phyloP scores from a whole-genome alignment of 1,284 basidiomycete genomes.

The Rhodotorula sp. region DNA sequence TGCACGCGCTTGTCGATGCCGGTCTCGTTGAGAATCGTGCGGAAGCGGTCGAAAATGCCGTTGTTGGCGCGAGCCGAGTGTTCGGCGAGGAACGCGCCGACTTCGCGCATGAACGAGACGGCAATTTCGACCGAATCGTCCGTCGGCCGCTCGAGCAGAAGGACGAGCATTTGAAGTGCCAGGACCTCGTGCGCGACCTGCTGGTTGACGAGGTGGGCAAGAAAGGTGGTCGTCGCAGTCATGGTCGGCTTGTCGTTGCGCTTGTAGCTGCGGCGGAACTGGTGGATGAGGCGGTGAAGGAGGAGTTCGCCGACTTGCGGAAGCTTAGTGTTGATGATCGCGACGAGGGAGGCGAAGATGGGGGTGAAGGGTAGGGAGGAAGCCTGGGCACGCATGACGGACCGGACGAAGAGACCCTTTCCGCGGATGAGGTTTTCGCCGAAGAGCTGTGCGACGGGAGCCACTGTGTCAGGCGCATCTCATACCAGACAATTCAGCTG shows the following conservation, averaged over 20 bases:
- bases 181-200: conserved; percentile 89
- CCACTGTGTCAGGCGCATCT: background rate
- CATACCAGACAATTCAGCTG: accelerated
- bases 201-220: conserved; percentile 97
- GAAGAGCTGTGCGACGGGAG: conserved; percentile 58
- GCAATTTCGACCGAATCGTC: conserved; percentile 99
- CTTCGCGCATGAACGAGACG: conserved; percentile 95
- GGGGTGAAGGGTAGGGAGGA: conserved; percentile 97
- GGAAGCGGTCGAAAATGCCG: conserved; percentile 90
- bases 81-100: conserved; percentile 90
- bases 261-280: conserved; percentile 93
- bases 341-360: conserved; percentile 89
- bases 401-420: conserved; percentile 81
- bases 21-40: conserved; percentile 93
- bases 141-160: conserved; percentile 90
- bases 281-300: conserved; percentile 82
- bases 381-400: conserved; percentile 96
- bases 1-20: conserved; percentile 93
- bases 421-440: conserved; percentile 88
- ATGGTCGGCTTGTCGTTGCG: conserved; percentile 98
- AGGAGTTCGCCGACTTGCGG: conserved; percentile 94
- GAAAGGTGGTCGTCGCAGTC: conserved; percentile 89
- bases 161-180: conserved; percentile 88
- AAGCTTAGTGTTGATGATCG: conserved; percentile 95
- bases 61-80: conserved; percentile 92